Base-by-base conservation (phyloP, 2,329 filamentous ascomycete species). In the Botrytis tulipae region DNA sequence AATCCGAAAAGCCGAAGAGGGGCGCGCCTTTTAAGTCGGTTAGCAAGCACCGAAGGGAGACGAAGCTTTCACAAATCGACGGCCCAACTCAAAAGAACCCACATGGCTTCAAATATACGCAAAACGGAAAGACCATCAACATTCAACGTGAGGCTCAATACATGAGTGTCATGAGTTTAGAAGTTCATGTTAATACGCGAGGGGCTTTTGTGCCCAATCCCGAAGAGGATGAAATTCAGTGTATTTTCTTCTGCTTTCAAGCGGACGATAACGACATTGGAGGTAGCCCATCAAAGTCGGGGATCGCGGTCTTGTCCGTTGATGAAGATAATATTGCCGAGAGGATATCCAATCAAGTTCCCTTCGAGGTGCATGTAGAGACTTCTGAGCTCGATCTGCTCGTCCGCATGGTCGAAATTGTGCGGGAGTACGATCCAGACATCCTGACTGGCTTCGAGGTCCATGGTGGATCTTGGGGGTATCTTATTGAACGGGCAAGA, bases 111-210 rank as follows among this genome's bases (percentile, higher is more conserved):
- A 96, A 95, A 80, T 97, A 93, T 81, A 94, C 92, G 0, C 94
- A 95, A 77, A 93, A 91, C 79, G 87, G 88, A 75, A 89, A 90
- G 77, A 91, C 91, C 1, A 92, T 91, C 0, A 94, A 90, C 77
- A 90, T 97, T 29, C 89, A 93, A 79, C 93, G 95, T 77, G 93
- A 97, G 81, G 90, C 90, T 4, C 93, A 96, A 78, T 97, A 97
- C 81, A 98, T 99, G 96, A 97, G 93, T 77, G 94, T 92, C 29
- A 95, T 99, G 93, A 97, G 94, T 77, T 83, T 99, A 10, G 96
- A 99, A 81, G 84, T 98, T 7, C 95, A 99, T 80, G 91, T 97
- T 75, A 97, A 97, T 78, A 96, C 92, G 6, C 88, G 95, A 73
- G 93, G 90, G 10, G 90, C 89, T 67, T 86, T 98, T 14, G 88